Percentiles rank a stretch among this genome's conserved stretches.
Evolutionary conservation across 768 basidiomycete species (phyloP).

Genomic region (Coprinopsis marcescibilis): DNA sequence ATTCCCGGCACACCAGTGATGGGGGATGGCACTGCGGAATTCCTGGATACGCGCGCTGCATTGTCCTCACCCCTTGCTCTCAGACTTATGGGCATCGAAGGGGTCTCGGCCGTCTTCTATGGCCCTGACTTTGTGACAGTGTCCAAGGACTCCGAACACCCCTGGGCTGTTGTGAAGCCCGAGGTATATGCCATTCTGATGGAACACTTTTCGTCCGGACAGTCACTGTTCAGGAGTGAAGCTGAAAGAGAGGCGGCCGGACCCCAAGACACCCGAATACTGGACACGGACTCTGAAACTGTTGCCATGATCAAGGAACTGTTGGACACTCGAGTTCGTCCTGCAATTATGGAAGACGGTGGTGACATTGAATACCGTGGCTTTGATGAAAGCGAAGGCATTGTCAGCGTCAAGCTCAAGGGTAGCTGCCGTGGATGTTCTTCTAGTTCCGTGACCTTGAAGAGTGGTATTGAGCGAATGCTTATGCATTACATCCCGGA

Average conservation of each 20-base stretch:
- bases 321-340: conserved; percentile 89
- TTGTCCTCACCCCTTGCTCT: conserved; percentile 92
- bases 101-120: conserved; percentile 85
- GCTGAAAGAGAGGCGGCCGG: conserved; percentile 78
- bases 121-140: conserved; percentile 98
- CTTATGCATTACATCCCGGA: conserved; percentile 98
- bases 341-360: conserved; percentile 98
- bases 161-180: conserved; percentile 91
- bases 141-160: conserved; percentile 79
- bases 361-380: conserved; percentile 97
- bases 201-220: conserved; percentile 95
- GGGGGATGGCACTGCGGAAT: conserved; percentile 86
- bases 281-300: conserved; percentile 93
- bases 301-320: conserved; percentile 99
- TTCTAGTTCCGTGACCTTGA: conserved; percentile 91
- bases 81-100: conserved; percentile 90
- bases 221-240: conserved; percentile 78
- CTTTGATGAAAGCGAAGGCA: conserved; percentile 68
- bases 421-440: conserved; percentile 96
- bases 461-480: conserved; percentile 97
- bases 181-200: conserved; percentile 95
- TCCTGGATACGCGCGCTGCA: conserved; percentile 83
- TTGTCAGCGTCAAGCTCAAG: conserved; percentile 88
- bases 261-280: conserved; percentile 87
- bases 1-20: conserved; percentile 91